Evolutionary conservation across 1,139 yeast genomes (phyloP).

Genomic region (Zhuliangozyma parablackwelliae): DNA sequence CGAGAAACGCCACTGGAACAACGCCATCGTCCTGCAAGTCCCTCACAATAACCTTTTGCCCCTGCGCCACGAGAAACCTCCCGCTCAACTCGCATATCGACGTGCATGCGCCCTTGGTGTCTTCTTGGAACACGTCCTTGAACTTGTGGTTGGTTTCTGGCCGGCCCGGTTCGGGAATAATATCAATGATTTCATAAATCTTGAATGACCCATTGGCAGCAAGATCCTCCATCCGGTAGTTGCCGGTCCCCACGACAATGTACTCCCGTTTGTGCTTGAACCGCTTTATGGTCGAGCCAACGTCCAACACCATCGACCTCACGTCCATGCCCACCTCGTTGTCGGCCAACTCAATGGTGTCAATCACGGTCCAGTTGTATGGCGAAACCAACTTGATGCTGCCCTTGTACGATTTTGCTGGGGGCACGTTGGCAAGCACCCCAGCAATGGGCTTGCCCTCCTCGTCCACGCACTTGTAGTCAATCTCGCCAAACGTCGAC

Average conservation of each 20-base stretch:
- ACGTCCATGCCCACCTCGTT: constrained; percentile 63
- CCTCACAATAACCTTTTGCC: constrained; percentile 78
- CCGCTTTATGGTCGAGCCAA: constrained; percentile 41
- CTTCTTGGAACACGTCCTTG: constrained; percentile 72
- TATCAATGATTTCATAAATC: constrained; percentile 70
- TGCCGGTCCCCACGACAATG: constrained; percentile 75
- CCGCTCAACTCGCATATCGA: constrained; percentile 80
- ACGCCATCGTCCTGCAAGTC: constrained; percentile 81
- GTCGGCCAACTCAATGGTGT: constrained; percentile 58
- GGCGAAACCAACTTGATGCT: constrained; percentile 68
- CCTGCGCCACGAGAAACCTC: constrained; percentile 78
- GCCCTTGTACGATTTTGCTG: constrained; percentile 57
- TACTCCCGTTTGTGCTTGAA: constrained; percentile 63
- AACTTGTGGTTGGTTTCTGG: constrained; percentile 83
- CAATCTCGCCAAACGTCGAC: constrained; percentile 57
- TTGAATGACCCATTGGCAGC: constrained; percentile 78
- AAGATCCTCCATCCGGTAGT: constrained; percentile 76
- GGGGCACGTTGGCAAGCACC: constrained; percentile 39
- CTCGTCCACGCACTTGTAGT: constrained; percentile 69
- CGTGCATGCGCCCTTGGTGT: constrained; percentile 81
- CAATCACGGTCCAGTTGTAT: constrained; percentile 71
- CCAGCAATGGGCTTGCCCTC: constrained; percentile 68
- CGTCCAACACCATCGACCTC: constrained; percentile 57
- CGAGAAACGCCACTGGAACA: constrained; percentile 91
- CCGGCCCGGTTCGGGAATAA: constrained; percentile 84